Conservation (phyloP, 257 asterid species). For the Paulownia fortunei region DNA sequence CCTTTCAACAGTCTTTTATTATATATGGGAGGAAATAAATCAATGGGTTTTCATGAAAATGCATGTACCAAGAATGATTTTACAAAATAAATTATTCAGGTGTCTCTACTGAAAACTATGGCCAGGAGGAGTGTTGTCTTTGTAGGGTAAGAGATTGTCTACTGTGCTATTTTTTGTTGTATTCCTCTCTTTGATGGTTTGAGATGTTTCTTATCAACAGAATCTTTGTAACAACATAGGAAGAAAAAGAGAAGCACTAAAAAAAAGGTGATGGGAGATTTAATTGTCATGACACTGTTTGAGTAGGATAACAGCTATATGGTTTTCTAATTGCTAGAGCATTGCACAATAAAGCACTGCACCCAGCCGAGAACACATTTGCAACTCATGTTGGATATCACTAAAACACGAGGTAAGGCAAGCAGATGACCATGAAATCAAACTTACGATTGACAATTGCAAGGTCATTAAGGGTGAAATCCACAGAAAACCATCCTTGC, state of each 20-base stretch:
- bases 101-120: neutral
- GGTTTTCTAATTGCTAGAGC: neutral
- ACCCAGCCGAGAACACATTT: neutral
- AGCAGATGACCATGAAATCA: slow-evolving; percentile 23
- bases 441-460: slow-evolving; percentile 54
- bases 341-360: neutral
- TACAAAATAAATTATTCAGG: neutral
- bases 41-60: neutral
- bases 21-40: neutral
- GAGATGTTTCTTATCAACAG: neutral
- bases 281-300: neutral
- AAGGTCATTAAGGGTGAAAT: slow-evolving; percentile 57
- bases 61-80: neutral
- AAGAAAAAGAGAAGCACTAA: neutral
- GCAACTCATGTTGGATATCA: neutral
- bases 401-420: neutral
- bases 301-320: slow-evolving; percentile 4
- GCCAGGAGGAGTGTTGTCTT: neutral
- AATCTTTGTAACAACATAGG: neutral
- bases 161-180: neutral
- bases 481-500: slow-evolving; percentile 69
- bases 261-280: neutral
- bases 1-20: neutral
- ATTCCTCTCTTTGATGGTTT: neutral
- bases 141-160: neutral